A percentile compares a stretch with the other conserved stretches of the same genome.
Evolutionary conservation across 1,284 basidiomycete species (phyloP).

Genomic region (Austroboletus novae-zelandiae): DNA sequence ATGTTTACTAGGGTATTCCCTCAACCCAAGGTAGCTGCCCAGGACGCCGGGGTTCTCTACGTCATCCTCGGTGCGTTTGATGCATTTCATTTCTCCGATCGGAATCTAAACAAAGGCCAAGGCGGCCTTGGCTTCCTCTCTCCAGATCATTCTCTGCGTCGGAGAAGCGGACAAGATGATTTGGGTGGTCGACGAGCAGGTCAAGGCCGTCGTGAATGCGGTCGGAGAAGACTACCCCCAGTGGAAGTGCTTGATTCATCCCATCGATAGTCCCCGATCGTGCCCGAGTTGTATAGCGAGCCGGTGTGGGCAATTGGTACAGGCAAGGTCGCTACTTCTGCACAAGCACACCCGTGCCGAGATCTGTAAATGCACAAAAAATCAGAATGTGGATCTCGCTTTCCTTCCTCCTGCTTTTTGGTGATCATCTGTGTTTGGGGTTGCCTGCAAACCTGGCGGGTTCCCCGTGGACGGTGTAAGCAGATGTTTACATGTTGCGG

Average conservation of each 20-base stretch:
- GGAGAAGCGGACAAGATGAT: constrained; percentile 89
- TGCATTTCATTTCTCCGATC: too few species aligned
- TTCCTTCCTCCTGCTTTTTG: too few species aligned
- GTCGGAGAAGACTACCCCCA: constrained; percentile 54
- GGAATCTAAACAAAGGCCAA: constrained; percentile 66
- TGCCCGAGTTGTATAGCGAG: constrained; percentile 52
- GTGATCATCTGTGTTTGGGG: too few species aligned
- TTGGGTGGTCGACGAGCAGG: constrained; percentile 80
- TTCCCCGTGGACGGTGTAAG: too few species aligned
- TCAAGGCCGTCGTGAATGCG: constrained; percentile 72
- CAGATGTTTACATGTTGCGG: too few species aligned
- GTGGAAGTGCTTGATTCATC: constrained; percentile 68
- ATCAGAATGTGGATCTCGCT: too few species aligned
- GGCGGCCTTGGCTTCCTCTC: constrained; percentile 69
- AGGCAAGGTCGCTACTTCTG: constrained; percentile 89
- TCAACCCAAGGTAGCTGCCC: constrained; percentile 75
- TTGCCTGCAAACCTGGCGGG: too few species aligned
- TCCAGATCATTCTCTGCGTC: constrained; percentile 93
- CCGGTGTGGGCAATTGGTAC: constrained; percentile 99
- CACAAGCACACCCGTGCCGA: constrained; percentile 89
- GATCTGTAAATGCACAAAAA: constrained; percentile 49
- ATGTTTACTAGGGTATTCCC: neutral
- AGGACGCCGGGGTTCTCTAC: constrained; percentile 87
- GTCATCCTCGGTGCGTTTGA: constrained; percentile 84
- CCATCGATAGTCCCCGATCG: neutral